Evolutionary conservation across 805 yeast species (phyloP), one percentile per base, ranked within the genome.

Genomic region (Wickerhamiella kazuoi): DNA sequence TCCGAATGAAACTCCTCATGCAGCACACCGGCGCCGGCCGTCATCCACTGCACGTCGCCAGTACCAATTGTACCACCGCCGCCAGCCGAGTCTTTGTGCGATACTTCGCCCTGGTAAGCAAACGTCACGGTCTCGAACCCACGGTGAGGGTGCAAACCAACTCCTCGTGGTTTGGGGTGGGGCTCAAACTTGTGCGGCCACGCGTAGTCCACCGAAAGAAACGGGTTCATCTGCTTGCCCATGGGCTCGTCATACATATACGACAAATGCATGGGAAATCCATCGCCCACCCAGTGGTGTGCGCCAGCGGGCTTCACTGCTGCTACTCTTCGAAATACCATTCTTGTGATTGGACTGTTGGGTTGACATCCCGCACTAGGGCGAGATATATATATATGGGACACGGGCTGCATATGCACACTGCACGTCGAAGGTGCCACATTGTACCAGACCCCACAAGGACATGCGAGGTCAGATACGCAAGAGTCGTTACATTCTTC

Each of bases 21-120:
- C 33, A 79, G 81, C 31, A 81, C 70, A 40, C 87, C 94, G 50
- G 68, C 71, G 42, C 93, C 93, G 4, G 94, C 93, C 28, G 93
- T 82, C 94, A 82, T 82, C 56, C 82, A 81, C 57, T 82, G 94
- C 47, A 82, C 62, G 55, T 81, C 94, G 40, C 93, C 93, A 5
- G 81, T 72, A 44, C 71, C 65, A 38, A 82, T 59, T 21, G 81
- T 65, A 38, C 93, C 93, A 38, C 68, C 65, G n/a, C 77, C 63
- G 1, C 93, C 93, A 3, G 90, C 79, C 60, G 82, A 81, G 55
- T 82, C 94, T 52, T 78, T 84, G 53, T 79, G 90, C 5, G 80
- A 78, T 55, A 78, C 57, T 46, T 67, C 69, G 31, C 86, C 86
- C 37, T 69, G 62, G 42, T 71, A 57, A 40, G 79, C 58, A 46